Base-by-base conservation (phyloP, 1,284 basidiomycete genomes). In the Fomitopsis betulina region DNA sequence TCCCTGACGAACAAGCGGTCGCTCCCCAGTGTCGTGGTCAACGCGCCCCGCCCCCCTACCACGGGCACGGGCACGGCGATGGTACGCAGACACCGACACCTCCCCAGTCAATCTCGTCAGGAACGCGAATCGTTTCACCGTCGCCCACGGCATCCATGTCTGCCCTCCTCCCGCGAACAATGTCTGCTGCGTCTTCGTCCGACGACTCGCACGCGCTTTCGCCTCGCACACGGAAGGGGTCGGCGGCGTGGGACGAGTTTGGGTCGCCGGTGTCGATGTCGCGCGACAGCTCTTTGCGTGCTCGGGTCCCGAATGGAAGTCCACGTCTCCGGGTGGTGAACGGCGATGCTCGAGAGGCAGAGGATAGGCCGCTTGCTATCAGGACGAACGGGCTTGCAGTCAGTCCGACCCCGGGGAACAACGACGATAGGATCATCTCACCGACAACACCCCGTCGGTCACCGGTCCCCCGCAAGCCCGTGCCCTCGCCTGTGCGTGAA, bases 1-100 rank as follows among this genome's bases (percentile, higher is more conserved):
- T 65, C 67, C 10, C 52, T 67, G 30, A 53, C 62, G 6, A 60
- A 62, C 25, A 68, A 66, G 58, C 61, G 65, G 50, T 67, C 65
- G 10, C 63, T 65, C 51, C 69, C 70, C 21, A 66, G 61, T 56
- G 70, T 73, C 23, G 62, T 71, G 39, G 64, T 73, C 37, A 68
- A 64, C 33, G 67, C 70, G 21, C 70, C 69, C 9, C 68, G 65
- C 42, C 53, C 17, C 19, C 52, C 21, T 35, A 32, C n/a, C 49
- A 50, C 30, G 32, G 47, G 17, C 25, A 50, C 30, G 47, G 47
- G 17, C 49, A 50, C 30, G 32, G 47, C 30, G 47, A 50, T 15
- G 47, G 47, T 33, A 33, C 10, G 15, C 49, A 51, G 3, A 54
- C 40, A 33, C 60, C 60, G 23, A 40, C 62, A 10, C 58, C 67